Conservation (phyloP, 169 alveolate genomes). For the Amoebophrya sp. region DNA sequence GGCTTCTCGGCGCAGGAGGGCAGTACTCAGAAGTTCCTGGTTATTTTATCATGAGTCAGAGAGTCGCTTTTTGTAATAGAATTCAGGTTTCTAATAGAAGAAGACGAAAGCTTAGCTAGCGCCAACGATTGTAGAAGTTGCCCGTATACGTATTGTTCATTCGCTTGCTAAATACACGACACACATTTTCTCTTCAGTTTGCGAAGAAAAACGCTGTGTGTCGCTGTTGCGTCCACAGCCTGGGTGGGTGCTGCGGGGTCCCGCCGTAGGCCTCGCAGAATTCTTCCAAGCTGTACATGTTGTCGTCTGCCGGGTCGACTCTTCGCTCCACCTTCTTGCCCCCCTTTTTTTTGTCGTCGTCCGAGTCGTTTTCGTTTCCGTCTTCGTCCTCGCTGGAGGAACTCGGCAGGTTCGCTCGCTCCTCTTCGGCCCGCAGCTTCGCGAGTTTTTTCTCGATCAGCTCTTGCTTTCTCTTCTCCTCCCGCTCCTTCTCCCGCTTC, state of each 20-base stretch:
- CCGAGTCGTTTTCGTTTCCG: not conserved
- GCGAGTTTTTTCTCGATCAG: not conserved
- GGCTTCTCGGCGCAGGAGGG: too few relatives aligned
- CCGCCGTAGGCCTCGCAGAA: slow-evolving; percentile 20
- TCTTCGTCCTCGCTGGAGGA: not conserved
- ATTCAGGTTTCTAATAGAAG: too few relatives aligned
- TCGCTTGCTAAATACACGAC: too few relatives aligned
- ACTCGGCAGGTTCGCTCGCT: not conserved
- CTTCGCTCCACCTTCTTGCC: not conserved
- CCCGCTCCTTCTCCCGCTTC: not conserved
- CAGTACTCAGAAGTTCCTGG: too few relatives aligned
- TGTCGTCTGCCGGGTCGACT: not conserved
- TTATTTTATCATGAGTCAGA: too few relatives aligned
- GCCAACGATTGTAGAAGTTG: too few relatives aligned
- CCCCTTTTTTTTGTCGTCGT: too few relatives aligned
- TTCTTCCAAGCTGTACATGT: not conserved
- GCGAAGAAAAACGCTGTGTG: not conserved
- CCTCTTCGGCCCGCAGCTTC: not conserved
- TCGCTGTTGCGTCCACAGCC: not conserved
- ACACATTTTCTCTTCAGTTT: too few relatives aligned
- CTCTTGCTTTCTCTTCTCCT: not conserved
- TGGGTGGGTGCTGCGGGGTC: not conserved
- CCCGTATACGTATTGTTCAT: too few relatives aligned
- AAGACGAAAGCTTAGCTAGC: too few relatives aligned
- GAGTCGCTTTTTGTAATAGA: too few relatives aligned